phyloP scores from a whole-genome alignment of 495 filamentous ascomycete species.

The Friedmanniomyces simplex region DNA sequence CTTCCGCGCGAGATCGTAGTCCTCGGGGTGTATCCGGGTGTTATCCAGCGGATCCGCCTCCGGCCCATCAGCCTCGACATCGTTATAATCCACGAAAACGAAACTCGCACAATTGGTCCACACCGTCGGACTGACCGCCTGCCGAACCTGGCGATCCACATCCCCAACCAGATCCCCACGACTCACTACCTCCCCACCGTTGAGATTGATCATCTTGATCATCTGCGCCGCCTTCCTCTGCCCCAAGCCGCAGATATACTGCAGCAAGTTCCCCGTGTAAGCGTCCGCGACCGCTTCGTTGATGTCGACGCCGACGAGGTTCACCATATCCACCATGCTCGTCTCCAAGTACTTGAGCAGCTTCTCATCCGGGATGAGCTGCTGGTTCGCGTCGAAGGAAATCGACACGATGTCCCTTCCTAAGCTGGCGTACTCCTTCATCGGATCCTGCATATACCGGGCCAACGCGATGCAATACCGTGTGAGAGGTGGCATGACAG shows the following conservation, averaged over 20 bases:
- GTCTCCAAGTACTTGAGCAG: conserved; percentile 77
- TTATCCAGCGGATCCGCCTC: conserved; percentile 88
- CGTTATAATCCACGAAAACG: conserved; percentile 76
- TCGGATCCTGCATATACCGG: conserved; percentile 82
- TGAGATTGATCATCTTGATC: conserved; percentile 80
- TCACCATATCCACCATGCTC: conserved; percentile 96
- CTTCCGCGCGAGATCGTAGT: conserved; percentile 93
- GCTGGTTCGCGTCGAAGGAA: conserved; percentile 78
- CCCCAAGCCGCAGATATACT: conserved; percentile 87
- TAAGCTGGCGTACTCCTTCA: conserved; percentile 90
- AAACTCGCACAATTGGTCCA: conserved; percentile 97
- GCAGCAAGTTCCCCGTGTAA: conserved; percentile 75
- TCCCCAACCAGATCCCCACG: conserved; percentile 82
- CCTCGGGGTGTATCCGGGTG: conserved; percentile 92
- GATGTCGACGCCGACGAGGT: conserved; percentile 86
- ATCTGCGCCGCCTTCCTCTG: conserved; percentile 80
- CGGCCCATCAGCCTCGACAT: conserved; percentile 45
- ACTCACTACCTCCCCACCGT: conserved; percentile 70
- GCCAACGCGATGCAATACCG: conserved; percentile 84
- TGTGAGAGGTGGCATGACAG: conserved; percentile 59
- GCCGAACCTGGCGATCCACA: conserved; percentile 58
- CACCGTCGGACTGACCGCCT: conserved; percentile 77
- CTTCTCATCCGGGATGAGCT: conserved; percentile 76
- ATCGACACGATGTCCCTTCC: conserved; percentile 80
- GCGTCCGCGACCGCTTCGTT: conserved; percentile 75